Conservation (phyloP, 306 rosid species). For the Glycine latifolia region DNA sequence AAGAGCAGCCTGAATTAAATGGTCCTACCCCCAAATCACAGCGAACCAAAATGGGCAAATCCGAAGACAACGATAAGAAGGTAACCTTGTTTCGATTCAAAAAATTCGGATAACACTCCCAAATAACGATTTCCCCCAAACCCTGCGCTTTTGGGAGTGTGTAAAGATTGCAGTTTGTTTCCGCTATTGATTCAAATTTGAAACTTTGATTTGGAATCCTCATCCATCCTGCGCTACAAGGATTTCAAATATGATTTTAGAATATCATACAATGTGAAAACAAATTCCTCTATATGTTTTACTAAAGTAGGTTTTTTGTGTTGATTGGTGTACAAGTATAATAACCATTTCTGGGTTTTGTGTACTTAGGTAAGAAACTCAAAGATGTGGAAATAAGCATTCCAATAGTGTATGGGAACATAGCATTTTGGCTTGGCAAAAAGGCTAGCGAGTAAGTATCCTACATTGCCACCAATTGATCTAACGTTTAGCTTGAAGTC, state of each 20-base stretch:
- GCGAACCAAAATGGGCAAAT: conserved; percentile 63
- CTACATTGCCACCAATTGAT: conserved; percentile 26
- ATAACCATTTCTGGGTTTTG: conserved; percentile 49
- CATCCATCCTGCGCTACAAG: neutral
- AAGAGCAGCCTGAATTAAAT: conserved; percentile 59
- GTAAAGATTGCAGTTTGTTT: conserved; percentile 45
- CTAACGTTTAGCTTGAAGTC: conserved; percentile 42
- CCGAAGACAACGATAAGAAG: conserved; percentile 74
- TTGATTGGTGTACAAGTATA: conserved; percentile 24
- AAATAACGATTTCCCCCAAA: conserved; percentile 26
- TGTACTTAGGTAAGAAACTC: conserved; percentile 64
- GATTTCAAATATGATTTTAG: conserved; percentile 15
- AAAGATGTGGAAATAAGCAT: conserved; percentile 75
- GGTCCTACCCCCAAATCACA: conserved; percentile 57
- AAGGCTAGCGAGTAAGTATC: conserved; percentile 86
- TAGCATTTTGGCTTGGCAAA: conserved; percentile 89
- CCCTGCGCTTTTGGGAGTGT: conserved; percentile 1
- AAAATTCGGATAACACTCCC: conserved; percentile 33
- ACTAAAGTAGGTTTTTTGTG: conserved; percentile 7
- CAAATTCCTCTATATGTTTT: neutral
- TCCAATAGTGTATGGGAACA: conserved; percentile 85
- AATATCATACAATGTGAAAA: conserved; percentile 17
- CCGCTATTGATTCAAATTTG: conserved; percentile 25
- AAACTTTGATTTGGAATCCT: conserved; percentile 25
- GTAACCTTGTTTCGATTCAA: conserved; percentile 46